phyloP scores from a whole-genome alignment of 108 stramenopile species.

The Fistulifera solaris region DNA sequence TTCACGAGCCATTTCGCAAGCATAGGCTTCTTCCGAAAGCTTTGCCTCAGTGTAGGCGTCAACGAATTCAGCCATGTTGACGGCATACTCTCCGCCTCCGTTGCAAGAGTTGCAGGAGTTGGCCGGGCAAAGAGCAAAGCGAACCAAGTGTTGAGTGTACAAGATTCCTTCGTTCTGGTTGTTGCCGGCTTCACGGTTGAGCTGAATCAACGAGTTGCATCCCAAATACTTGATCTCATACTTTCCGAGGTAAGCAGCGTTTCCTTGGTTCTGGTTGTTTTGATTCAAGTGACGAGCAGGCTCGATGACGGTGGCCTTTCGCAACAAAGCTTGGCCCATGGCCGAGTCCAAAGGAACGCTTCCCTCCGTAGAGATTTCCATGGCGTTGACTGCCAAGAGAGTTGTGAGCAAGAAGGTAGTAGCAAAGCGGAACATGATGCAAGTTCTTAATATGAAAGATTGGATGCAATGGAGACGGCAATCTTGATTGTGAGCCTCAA shows the following conservation, averaged over 20 bases:
- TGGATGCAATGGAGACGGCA: no score
- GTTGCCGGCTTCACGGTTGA: conserved; percentile 20
- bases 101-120: conserved; percentile 27
- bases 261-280: conserved; percentile 22
- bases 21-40: conserved; percentile 36
- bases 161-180: conserved; percentile 27
- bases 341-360: conserved; percentile 28
- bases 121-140: conserved; percentile 62
- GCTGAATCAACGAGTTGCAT: conserved; percentile 32
- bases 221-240: conserved; percentile 67
- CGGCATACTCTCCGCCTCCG: conserved; percentile 55
- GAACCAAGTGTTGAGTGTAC: conserved; percentile 59
- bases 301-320: conserved; percentile 24
- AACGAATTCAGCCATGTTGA: conserved; percentile 63
- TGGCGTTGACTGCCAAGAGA: no score
- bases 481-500: no score
- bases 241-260: conserved; percentile 38
- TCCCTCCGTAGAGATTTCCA: neutral
- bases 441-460: no score
- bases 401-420: no score
- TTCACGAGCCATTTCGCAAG: conserved; percentile 59
- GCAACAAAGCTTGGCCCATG: conserved; percentile 35
- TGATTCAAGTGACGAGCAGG: conserved; percentile 39
- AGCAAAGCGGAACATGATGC: no score
- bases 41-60: conserved; percentile 49